Percentiles rank a stretch among this genome's conserved stretches.
Conservation (phyloP, 108 stramenopile species). For the Cyclotella kingstonii region DNA sequence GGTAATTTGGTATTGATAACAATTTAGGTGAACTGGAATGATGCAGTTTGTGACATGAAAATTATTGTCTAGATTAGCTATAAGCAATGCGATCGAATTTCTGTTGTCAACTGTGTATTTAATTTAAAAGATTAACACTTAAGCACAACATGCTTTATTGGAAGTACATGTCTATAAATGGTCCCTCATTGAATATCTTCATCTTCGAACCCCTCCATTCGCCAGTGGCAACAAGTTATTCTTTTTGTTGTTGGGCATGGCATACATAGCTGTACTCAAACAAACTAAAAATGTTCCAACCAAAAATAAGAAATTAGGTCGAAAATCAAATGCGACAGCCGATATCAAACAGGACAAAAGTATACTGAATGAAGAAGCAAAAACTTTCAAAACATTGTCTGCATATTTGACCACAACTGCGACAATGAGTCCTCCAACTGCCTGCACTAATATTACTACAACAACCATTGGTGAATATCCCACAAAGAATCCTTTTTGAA, state of each 20-base stretch:
- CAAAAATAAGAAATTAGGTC: conserved; percentile 63
- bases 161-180: too few species aligned
- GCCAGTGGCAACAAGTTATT: neutral
- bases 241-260: conserved; percentile 47
- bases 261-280: conserved; percentile 72
- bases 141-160: too few species aligned
- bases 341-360: conserved; percentile 88
- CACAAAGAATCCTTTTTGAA: conserved; percentile 82
- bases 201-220: neutral
- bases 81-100: too few species aligned
- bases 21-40: too few species aligned
- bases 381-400: conserved; percentile 96
- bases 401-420: conserved; percentile 97
- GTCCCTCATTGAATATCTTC: too few species aligned
- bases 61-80: too few species aligned
- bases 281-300: conserved; percentile 75
- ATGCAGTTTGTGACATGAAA: too few species aligned
- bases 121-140: too few species aligned
- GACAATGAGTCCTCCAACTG: conserved; percentile 94
- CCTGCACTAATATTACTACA: conserved; percentile 89
- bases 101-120: too few species aligned
- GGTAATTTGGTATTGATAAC: neutral
- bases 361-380: conserved; percentile 94
- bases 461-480: conserved; percentile 86
- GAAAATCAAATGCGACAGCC: conserved; percentile 88